These are phyloP conservation scores for Amanita phalloides DNA, from an alignment of 768 basidiomycete genomes.

Conservation along the genomic window DNA sequence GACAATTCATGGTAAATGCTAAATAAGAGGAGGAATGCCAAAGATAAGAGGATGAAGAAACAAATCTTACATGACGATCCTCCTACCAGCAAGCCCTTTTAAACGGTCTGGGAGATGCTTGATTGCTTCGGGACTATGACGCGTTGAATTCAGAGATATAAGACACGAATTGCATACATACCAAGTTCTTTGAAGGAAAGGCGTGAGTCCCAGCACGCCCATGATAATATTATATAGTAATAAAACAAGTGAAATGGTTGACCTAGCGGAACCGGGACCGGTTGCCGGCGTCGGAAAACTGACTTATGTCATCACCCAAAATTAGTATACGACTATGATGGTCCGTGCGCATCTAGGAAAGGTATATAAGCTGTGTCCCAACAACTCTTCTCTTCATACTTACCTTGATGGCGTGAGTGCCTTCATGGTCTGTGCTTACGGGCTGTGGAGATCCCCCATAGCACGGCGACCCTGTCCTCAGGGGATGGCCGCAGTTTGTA, in stretches of 20 bases:
- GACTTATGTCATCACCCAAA: not conserved
- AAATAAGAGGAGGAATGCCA: slow-evolving; percentile 4
- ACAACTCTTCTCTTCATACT: slow-evolving; percentile 20
- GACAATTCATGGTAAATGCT: slow-evolving; percentile 4
- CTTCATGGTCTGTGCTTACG: slow-evolving; percentile 19
- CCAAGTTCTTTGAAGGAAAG: slow-evolving; percentile 63
- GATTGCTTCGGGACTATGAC: slow-evolving; percentile 51
- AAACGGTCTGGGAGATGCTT: slow-evolving; percentile 56
- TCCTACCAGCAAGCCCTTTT: slow-evolving; percentile 49
- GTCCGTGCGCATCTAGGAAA: slow-evolving; percentile 3
- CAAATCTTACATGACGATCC: slow-evolving; percentile 55
- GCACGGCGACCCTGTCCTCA: slow-evolving; percentile 46
- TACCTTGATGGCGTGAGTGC: slow-evolving; percentile 35
- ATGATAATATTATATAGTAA: slow-evolving; percentile 21
- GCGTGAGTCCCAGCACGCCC: slow-evolving; percentile 64
- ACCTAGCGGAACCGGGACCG: not conserved
- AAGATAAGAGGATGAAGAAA: slow-evolving; percentile 5
- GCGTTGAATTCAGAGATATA: not conserved
- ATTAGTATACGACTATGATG: not conserved
- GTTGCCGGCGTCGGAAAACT: not conserved
- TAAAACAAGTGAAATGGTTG: not conserved
- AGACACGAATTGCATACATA: slow-evolving; percentile 16
- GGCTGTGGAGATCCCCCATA: slow-evolving; percentile 33
- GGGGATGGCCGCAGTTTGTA: slow-evolving; percentile 35
- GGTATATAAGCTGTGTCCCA: slow-evolving; percentile 1